phyloP scores from a whole-genome alignment of 2,329 filamentous ascomycete genomes.

The Xylaria hypoxylon region DNA sequence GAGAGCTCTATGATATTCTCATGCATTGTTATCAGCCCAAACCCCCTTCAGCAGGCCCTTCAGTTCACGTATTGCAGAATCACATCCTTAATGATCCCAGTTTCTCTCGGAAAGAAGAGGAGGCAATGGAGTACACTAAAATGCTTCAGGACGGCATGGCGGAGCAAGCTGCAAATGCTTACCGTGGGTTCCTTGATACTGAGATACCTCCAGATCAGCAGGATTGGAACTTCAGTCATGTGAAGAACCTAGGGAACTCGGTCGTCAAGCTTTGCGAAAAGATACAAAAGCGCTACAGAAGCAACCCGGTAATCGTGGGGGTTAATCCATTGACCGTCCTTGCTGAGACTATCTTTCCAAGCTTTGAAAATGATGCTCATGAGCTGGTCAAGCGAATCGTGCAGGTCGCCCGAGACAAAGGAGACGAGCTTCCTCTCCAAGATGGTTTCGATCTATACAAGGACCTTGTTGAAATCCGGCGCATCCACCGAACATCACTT shows the following conservation, averaged over 20 bases:
- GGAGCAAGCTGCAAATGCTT: constrained; percentile 80
- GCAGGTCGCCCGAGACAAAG: constrained; percentile 74
- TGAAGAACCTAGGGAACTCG: constrained; percentile 87
- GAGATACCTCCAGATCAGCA: constrained; percentile 83
- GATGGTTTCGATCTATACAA: constrained; percentile 96
- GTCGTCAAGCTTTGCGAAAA: constrained; percentile 87
- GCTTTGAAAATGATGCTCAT: constrained; percentile 88
- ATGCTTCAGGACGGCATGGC: constrained; percentile 79
- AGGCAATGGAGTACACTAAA: constrained; percentile 76
- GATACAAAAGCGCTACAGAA: constrained; percentile 92
- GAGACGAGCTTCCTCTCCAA: constrained; percentile 83
- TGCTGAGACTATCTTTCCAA: constrained; percentile 85
- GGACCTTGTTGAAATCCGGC: constrained; percentile 85
- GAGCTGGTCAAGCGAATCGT: constrained; percentile 87
- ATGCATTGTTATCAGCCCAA: constrained; percentile 92
- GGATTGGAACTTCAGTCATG: constrained; percentile 90
- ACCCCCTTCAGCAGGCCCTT: constrained; percentile 79
- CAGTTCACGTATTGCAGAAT: constrained; percentile 83
- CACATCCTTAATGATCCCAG: constrained; percentile 83
- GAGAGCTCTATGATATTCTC: constrained; percentile 89
- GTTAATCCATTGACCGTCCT: constrained; percentile 74
- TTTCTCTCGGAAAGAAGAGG: constrained; percentile 77
- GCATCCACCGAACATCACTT: constrained; percentile 80
- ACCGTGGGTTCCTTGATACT: constrained; percentile 80
- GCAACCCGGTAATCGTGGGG: constrained; percentile 88